Base-by-base conservation (phyloP, 768 basidiomycete species). In the Hygrophorus russula region DNA sequence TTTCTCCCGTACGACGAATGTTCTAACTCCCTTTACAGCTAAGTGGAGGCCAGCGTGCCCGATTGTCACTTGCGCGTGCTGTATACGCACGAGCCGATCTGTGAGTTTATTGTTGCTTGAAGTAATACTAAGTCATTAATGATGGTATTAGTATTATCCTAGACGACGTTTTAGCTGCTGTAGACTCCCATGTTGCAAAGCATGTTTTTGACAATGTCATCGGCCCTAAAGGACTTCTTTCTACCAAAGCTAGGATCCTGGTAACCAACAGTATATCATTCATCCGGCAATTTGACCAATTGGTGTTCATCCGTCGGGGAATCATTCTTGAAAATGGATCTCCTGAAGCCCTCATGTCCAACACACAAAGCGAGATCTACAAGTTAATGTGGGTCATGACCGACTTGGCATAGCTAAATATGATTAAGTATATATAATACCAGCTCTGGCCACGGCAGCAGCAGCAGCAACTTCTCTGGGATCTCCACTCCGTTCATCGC, bases 1-100 rank as follows among this genome's bases (percentile, higher is more conserved):
- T n/a, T 24, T 44, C 35, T 17, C 35, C 17, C 3, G 7, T 32
- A 8, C 5, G 9, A 10, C 10, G 10, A 17, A 9, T 9, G 10
- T 18, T 10, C 31, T 39, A n/a, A 46, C 33, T 31, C 45, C 9
- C 32, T 32, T 40, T 31, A 15, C 44, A 85, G 79, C 58, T 88
- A 46, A 84, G 82, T 50, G 88, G 90, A 30, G 90, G 90, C 0
- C 86, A 92, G 57, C 76, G 84, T 12, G 86, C 89, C 41, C 78
- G 89, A 19, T 71, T 93, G 5, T 75, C 83, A 10, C 67, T 96
- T 7, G 94, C 94, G 5, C 69, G 92, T 20, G 89, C 88, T 2
- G 85, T 94, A 0, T 97, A 97, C 59, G 80, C 90, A 2, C 74
- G 92, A 36, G 90, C 92, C 1, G 93, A 98, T 58, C 58, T 96